phyloP scores from a whole-genome alignment of 2,329 filamentous ascomycete genomes.

The Aspergillus floridensis region DNA sequence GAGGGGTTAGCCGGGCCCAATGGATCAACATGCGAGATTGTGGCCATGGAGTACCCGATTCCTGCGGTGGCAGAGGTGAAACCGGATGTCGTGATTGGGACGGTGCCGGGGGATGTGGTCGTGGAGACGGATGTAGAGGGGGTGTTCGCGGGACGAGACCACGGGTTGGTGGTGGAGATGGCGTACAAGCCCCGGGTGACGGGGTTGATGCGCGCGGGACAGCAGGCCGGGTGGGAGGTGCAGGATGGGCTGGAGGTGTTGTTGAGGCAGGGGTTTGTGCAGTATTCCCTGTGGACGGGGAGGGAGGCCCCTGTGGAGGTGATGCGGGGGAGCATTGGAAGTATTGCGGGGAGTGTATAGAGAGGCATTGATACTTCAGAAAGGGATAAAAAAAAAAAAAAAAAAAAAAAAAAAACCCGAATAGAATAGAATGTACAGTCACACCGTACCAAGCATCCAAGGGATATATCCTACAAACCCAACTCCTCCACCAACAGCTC shows the following conservation, averaged over 20 bases:
- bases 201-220: background rate
- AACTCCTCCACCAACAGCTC: constrained; percentile 36
- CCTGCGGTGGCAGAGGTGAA: background rate
- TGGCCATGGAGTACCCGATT: background rate
- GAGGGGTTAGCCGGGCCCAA: background rate
- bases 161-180: background rate
- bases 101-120: background rate
- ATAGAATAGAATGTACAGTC: too few species aligned
- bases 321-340: background rate
- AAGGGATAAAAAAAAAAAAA: too few species aligned
- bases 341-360: background rate
- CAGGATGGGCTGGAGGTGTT: constrained; percentile 1
- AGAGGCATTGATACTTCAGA: too few species aligned
- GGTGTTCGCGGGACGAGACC: background rate
- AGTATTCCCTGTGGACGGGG: background rate
- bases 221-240: background rate
- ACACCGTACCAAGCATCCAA: too few species aligned
- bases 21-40: background rate
- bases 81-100: background rate
- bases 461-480: background rate
- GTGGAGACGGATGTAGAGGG: background rate
- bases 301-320: background rate
- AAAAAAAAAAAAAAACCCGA: too few species aligned
- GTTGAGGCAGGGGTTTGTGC: background rate
- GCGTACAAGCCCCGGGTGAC: background rate